Evolutionary conservation across 768 basidiomycete genomes (phyloP).

Genomic region (Amanita thiersii): DNA sequence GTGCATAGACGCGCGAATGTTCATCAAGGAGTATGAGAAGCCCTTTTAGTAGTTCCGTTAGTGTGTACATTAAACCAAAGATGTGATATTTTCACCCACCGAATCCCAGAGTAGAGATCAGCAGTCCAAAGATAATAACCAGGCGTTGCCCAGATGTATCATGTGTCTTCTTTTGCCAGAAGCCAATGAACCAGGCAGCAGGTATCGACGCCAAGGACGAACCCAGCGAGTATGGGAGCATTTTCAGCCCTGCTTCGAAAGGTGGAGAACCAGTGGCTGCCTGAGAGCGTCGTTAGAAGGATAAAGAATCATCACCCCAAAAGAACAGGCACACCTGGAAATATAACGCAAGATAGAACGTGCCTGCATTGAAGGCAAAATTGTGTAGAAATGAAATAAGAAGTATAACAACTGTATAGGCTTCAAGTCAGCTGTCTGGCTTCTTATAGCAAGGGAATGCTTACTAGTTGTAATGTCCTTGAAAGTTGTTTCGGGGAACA

Average conservation of each 20-base stretch:
- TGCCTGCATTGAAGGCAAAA: conserved; percentile 76
- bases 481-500: conserved; percentile 64
- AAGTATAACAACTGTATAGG: conserved; percentile 69
- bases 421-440: conserved; percentile 62
- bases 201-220: conserved; percentile 82
- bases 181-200: conserved; percentile 75
- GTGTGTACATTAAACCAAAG: conserved; percentile 9
- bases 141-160: conserved; percentile 60
- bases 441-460: conserved; percentile 33
- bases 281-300: conserved; percentile 25
- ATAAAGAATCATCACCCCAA: conserved; percentile 10
- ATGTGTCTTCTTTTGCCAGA: conserved; percentile 46
- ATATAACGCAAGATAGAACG: conserved; percentile 79
- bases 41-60: conserved; percentile 31
- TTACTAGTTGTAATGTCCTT: conserved; percentile 51
- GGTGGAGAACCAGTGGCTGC: conserved; percentile 66
- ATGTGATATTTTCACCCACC: conserved; percentile 42
- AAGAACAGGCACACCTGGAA: conserved; percentile 52
- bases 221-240: conserved; percentile 81
- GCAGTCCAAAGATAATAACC: conserved; percentile 54
- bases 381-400: conserved; percentile 73
- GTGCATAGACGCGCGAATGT: conserved; percentile 31
- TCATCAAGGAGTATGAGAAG: conserved; percentile 59
- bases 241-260: conserved; percentile 60
- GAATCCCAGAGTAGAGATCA: conserved; percentile 64